Conservation (phyloP, 169 alveolate genomes). For the Pseudocohnilembus persalinus region DNA sequence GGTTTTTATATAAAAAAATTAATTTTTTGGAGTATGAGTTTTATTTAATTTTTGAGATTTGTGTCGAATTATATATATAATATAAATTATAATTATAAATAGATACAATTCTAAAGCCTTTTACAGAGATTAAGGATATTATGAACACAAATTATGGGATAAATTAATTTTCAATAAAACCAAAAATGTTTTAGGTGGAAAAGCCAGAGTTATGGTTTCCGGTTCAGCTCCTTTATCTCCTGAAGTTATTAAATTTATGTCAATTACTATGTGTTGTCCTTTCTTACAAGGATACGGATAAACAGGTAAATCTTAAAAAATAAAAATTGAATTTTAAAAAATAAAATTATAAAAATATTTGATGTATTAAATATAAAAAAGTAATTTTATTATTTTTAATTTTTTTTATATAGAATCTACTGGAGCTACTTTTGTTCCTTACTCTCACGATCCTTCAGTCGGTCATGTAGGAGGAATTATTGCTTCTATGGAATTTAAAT, state of each 20-base stretch:
- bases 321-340: neutral
- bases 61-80: too few species aligned
- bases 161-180: constrained; percentile 74
- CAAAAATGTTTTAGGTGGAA: constrained; percentile 78
- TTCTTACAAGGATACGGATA: constrained; percentile 77
- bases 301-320: too few species aligned
- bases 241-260: constrained; percentile 68
- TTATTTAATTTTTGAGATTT: too few species aligned
- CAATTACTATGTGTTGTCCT: constrained; percentile 71
- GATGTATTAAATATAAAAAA: too few species aligned
- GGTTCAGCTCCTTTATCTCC: constrained; percentile 90
- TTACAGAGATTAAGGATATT: neutral
- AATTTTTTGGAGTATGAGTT: too few species aligned
- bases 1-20: too few species aligned
- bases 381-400: too few species aligned
- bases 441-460: constrained; percentile 54
- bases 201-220: constrained; percentile 76
- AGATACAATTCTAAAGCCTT: constrained; percentile 31
- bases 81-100: constrained; percentile 29
- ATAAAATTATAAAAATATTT: constrained; percentile 14
- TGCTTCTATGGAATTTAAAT: constrained; percentile 73
- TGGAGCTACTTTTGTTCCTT: constrained; percentile 76
- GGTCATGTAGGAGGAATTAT: constrained; percentile 88
- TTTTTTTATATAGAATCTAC: constrained; percentile 86
- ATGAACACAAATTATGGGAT: constrained; percentile 65